Evolutionary conservation across 2,329 filamentous ascomycete species (phyloP).

Genomic region (Colletotrichum liaoningense): DNA sequence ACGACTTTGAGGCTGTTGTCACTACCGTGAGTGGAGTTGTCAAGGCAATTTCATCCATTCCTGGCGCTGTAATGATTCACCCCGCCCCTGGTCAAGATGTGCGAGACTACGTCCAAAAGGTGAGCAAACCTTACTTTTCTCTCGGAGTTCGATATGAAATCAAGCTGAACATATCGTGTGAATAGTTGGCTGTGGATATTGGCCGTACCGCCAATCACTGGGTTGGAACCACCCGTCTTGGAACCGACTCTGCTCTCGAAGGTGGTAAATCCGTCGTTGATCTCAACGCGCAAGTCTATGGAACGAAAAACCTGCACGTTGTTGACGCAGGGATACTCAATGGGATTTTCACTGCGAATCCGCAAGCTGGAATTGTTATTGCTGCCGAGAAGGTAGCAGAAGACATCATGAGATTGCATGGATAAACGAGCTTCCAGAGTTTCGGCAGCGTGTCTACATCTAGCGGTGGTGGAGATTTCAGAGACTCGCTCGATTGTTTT

Average conservation of each 20-base stretch:
- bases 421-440: background rate
- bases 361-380: background rate
- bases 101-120: background rate
- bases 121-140: background rate
- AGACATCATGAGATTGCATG: background rate
- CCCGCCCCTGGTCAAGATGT: background rate
- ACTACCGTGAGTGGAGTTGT: background rate
- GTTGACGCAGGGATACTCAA: conserved; percentile 40
- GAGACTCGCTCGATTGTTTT: background rate
- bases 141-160: too few relatives aligned
- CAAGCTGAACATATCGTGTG: too few relatives aligned
- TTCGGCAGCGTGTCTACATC: background rate
- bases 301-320: conserved; percentile 38
- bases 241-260: background rate
- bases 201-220: background rate
- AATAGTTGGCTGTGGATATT: background rate
- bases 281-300: conserved; percentile 32
- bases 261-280: background rate
- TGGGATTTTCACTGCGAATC: background rate
- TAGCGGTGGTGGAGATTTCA: background rate
- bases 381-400: background rate
- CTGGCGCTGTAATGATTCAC: background rate
- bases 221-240: background rate
- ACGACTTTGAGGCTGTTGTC: background rate
- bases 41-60: background rate